Evolutionary conservation across 768 basidiomycete species (phyloP), one percentile per base, ranked within the genome.

Genomic region (Suillus brevipes): DNA sequence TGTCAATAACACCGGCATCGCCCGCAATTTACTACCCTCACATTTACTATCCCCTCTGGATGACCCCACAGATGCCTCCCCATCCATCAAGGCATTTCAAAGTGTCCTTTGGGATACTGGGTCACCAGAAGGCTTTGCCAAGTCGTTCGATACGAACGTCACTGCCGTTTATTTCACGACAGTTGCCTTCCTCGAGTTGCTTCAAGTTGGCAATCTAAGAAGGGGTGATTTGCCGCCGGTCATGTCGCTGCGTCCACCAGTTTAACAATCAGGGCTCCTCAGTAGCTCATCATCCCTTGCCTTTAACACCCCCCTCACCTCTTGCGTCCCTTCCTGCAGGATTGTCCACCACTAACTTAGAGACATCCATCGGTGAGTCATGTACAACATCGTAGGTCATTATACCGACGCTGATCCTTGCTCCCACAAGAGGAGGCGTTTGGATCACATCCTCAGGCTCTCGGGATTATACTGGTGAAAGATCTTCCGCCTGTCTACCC

Each of bases 1-100:
- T 65, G 80, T 92, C 68, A 91, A 91, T 73, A 92, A 92, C n/a
- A n/a, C 91, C n/a, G 91, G 88, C 25, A 87, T 91, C 67, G 85
- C 85, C 23, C 80, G 85, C 69, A 87, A 88, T 72, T 74, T 89
- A 36, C 84, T 83, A 60, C 73, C 82, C 1, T 80, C 87, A 74
- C 85, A 81, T 2, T 75, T 88, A 37, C 87, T 87, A n/a, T 80
- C 81, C 16, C 86, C 86, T 23, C 65, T 76, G 37, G 75, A 77
- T 64, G 69, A 60, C 34, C 49, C 42, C 16, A 66, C 70, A n/a
- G 72, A 80, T 63, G 65, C 71, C 28, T 61, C 71, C 1, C 83
- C 84, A 3, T 84, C 82, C 12, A 89, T 89, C 63, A 87, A 87
- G 75, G 79, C 82, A 0, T 87, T 90, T 66, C 90, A 92, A 72